These are phyloP conservation scores for Sophora flavescens DNA, from an alignment of 306 rosid species.

Conservation along the genomic window DNA sequence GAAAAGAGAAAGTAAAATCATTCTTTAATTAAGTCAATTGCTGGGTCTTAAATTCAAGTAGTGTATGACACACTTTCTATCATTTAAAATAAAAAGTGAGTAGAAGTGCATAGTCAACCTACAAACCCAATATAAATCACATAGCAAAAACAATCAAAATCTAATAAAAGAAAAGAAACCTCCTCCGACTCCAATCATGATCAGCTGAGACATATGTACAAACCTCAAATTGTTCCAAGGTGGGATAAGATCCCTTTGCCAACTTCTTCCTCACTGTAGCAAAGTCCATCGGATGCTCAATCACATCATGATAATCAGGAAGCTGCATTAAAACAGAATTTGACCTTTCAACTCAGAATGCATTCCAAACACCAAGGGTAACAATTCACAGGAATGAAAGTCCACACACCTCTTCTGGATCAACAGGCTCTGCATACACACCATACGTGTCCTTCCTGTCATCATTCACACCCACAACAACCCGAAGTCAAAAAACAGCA, in stretches of 20 bases:
- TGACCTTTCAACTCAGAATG: constrained; percentile 35
- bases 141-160: constrained; percentile 37
- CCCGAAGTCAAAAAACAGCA: constrained; percentile 36
- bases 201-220: constrained; percentile 40
- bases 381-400: constrained; percentile 22
- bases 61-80: not conserved
- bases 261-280: constrained; percentile 89
- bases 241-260: constrained; percentile 75
- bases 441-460: constrained; percentile 98
- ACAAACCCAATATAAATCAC: constrained; percentile 24
- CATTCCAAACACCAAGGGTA: constrained; percentile 42
- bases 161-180: constrained; percentile 11
- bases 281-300: constrained; percentile 97
- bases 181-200: not conserved
- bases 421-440: constrained; percentile 97
- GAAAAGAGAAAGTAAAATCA: not conserved
- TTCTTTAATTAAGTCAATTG: not conserved
- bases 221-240: constrained; percentile 93
- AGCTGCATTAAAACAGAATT: constrained; percentile 69
- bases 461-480: constrained; percentile 43
- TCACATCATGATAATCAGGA: constrained; percentile 94
- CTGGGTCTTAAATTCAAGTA: constrained; percentile 1
- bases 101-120: constrained; percentile 12
- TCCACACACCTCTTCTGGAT: constrained; percentile 89
- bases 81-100: not conserved